Conservation (phyloP, 2,329 filamentous ascomycete genomes). For the Claviceps sp. region DNA sequence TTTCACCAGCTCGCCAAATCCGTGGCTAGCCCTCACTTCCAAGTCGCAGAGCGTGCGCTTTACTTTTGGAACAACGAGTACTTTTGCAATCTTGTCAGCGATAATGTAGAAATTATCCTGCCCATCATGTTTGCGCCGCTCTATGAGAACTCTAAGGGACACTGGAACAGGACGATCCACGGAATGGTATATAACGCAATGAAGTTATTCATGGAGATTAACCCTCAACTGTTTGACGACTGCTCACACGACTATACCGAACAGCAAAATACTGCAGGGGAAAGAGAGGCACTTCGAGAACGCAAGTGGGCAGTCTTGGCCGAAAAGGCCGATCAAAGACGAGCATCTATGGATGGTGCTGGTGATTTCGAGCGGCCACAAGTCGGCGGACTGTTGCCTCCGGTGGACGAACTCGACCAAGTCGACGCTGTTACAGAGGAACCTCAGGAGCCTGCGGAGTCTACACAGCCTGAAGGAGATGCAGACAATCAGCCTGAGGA, state of each 20-base stretch:
- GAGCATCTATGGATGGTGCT: constrained; percentile 25
- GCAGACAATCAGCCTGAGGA: constrained; percentile 40
- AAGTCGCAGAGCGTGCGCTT: constrained; percentile 90
- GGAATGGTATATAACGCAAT: constrained; percentile 99
- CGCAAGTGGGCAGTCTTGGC: constrained; percentile 80
- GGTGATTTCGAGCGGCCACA: constrained; percentile 23
- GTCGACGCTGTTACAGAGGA: constrained; percentile 69
- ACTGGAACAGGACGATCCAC: constrained; percentile 99
- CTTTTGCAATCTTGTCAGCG: constrained; percentile 97
- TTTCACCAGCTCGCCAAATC: constrained; percentile 98
- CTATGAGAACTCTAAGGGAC: constrained; percentile 97
- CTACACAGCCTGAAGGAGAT: constrained; percentile 78
- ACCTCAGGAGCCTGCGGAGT: constrained; percentile 77
- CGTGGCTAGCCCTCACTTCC: constrained; percentile 95
- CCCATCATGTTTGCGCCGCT: constrained; percentile 98
- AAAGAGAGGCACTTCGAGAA: constrained; percentile 68
- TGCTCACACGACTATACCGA: constrained; percentile 98
- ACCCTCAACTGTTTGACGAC: constrained; percentile 94
- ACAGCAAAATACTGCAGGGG: constrained; percentile 82
- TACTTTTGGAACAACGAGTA: constrained; percentile 99
- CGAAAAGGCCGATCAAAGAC: constrained; percentile 63
- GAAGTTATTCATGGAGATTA: constrained; percentile 99
- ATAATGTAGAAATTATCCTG: constrained; percentile 96
- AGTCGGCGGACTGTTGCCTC: constrained; percentile 27
- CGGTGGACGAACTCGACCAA: constrained; percentile 68